Evolutionary conservation across 306 rosid species (phyloP).

Genomic region (Vicia villosa): DNA sequence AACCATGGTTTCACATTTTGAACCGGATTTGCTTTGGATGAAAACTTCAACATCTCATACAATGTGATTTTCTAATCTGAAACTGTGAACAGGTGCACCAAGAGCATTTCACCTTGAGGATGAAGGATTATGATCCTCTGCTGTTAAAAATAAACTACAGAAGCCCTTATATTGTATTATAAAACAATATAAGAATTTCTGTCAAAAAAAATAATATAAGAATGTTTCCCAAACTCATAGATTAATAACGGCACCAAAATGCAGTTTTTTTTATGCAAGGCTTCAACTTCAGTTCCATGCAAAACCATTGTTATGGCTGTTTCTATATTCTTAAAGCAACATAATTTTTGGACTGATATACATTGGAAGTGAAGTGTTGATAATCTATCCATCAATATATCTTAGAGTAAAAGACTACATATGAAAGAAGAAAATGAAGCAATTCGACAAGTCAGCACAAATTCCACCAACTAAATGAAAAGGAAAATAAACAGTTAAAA

Average conservation of each 20-base stretch:
- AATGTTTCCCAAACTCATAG: not conserved
- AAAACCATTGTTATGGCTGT: not conserved
- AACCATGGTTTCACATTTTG: too few relatives aligned
- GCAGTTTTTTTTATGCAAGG: not conserved
- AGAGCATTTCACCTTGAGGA: too few relatives aligned
- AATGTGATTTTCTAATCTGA: too few relatives aligned
- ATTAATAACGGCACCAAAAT: not conserved
- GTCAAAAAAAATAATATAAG: not conserved
- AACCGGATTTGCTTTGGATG: too few relatives aligned
- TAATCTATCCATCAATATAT: constrained; percentile 31
- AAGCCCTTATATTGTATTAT: not conserved
- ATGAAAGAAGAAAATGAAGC: constrained; percentile 25
- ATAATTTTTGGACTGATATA: not conserved
- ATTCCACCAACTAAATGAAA: constrained; percentile 35
- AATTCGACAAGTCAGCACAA: constrained; percentile 27
- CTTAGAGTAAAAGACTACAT: constrained; percentile 36
- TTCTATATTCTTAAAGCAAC: constrained; percentile 9
- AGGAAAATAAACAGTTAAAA: constrained; percentile 17
- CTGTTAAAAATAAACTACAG: not conserved
- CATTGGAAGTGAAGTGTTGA: constrained; percentile 27
- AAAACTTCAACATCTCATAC: too few relatives aligned
- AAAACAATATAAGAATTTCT: too few relatives aligned
- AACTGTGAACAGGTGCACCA: too few relatives aligned
- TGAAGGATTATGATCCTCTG: not conserved
- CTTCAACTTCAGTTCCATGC: constrained; percentile 4